phyloP scores from a whole-genome alignment of 345 rosid genomes.

The Firmiana major region DNA sequence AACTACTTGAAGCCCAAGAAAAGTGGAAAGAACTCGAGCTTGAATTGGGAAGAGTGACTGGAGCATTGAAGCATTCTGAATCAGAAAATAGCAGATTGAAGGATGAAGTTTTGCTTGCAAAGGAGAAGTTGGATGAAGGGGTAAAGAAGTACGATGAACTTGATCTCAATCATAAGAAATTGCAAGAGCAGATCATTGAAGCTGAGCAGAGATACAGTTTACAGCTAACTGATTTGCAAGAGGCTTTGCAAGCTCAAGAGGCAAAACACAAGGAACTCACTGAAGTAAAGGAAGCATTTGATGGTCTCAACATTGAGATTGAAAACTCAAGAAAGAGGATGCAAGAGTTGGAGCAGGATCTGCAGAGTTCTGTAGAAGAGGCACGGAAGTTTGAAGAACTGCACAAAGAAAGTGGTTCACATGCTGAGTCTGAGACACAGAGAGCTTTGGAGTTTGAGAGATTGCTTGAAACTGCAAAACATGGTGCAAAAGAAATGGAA shows the following conservation, averaged over 20 bases:
- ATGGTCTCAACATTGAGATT: conserved; percentile 57
- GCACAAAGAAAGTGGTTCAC: conserved; percentile 68
- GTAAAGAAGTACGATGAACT: conserved; percentile 63
- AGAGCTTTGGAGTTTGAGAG: conserved; percentile 73
- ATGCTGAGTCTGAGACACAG: conserved; percentile 72
- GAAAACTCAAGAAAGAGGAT: conserved; percentile 61
- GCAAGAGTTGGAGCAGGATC: conserved; percentile 60
- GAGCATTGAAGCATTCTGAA: conserved; percentile 62
- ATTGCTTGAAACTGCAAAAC: conserved; percentile 61
- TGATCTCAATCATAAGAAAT: conserved; percentile 52
- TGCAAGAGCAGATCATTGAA: conserved; percentile 64
- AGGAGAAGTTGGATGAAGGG: conserved; percentile 55
- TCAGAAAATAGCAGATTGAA: conserved; percentile 52
- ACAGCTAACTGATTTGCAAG: conserved; percentile 56
- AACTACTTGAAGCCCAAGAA: conserved; percentile 78
- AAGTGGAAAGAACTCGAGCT: conserved; percentile 71
- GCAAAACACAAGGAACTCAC: conserved; percentile 66
- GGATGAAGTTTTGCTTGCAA: conserved; percentile 51
- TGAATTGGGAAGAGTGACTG: conserved; percentile 70
- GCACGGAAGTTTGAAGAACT: conserved; percentile 76
- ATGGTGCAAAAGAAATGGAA: conserved; percentile 37
- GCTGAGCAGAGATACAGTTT: conserved; percentile 56
- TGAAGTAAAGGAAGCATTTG: conserved; percentile 73
- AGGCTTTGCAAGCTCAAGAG: conserved; percentile 65
- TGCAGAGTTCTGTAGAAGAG: conserved; percentile 53